Evolutionary conservation across 192 early-diverging fungal genomes (phyloP).

Genomic region (Jimgerdemannia flammicorona): DNA sequence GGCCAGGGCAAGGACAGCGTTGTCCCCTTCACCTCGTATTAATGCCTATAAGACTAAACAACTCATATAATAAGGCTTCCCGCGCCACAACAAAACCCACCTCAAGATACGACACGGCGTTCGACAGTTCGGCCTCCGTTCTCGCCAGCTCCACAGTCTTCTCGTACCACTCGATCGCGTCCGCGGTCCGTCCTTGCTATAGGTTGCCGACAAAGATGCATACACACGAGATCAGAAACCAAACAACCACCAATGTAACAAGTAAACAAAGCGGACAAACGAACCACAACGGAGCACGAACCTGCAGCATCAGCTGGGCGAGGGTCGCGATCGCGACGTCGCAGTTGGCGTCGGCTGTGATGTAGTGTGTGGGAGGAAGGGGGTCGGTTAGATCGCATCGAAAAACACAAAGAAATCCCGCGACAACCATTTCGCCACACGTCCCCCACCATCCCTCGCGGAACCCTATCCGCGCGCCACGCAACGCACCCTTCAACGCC

Average conservation of each 20-base stretch:
- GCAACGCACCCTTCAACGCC: slow-evolving; percentile 72
- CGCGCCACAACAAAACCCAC: slow-evolving; percentile 4
- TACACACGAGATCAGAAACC: no score
- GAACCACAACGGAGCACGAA: neutral
- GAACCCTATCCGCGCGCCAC: slow-evolving; percentile 30
- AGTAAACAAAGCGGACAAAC: neutral
- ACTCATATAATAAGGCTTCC: neutral
- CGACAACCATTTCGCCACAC: neutral
- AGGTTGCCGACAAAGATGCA: no score
- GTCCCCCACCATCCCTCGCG: neutral
- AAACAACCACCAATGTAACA: no score
- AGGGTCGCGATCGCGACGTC: slow-evolving; percentile 87
- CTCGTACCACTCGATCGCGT: slow-evolving; percentile 79
- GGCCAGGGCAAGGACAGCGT: no score
- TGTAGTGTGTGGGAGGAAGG: neutral
- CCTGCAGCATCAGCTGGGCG: slow-evolving; percentile 66
- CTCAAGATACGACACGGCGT: slow-evolving; percentile 70
- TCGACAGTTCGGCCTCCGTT: slow-evolving; percentile 88
- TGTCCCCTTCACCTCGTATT: no score
- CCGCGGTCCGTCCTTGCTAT: slow-evolving; percentile 81
- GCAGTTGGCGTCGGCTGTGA: slow-evolving; percentile 85
- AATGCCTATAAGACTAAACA: no score
- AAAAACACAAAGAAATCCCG: neutral
- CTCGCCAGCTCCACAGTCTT: slow-evolving; percentile 78
- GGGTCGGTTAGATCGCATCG: neutral